Conservation (phyloP, 176 grass and related monocot species). For the Eleusine indica region DNA sequence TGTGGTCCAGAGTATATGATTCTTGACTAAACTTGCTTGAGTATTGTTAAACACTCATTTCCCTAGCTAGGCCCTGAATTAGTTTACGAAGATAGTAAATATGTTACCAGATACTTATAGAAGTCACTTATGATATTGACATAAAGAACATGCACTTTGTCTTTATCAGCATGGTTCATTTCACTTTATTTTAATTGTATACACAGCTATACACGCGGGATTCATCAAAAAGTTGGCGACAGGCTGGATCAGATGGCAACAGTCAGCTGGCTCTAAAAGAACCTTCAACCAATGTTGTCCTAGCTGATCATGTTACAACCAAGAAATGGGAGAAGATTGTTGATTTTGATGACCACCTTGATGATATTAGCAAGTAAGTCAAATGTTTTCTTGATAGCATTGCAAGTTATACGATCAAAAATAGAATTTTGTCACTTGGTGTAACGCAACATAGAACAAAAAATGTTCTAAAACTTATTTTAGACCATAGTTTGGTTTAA, state of each 20-base stretch:
- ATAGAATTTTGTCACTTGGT: background rate
- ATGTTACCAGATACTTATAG: background rate
- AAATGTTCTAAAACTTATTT: too few species aligned
- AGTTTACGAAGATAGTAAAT: slow-evolving; percentile 1
- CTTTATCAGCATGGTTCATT: slow-evolving; percentile 18
- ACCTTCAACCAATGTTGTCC: slow-evolving; percentile 74
- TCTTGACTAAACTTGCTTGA: background rate
- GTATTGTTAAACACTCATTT: background rate
- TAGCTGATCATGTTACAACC: slow-evolving; percentile 78
- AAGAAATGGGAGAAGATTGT: slow-evolving; percentile 86
- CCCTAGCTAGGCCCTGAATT: slow-evolving; percentile 2
- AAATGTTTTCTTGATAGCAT: slow-evolving; percentile 15
- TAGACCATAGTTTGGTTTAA: background rate
- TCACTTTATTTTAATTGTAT: slow-evolving; percentile 10
- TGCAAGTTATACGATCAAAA: background rate
- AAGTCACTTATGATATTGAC: background rate
- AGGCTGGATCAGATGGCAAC: slow-evolving; percentile 79
- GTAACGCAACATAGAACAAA: background rate
- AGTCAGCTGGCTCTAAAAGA: slow-evolving; percentile 82
- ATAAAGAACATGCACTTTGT: background rate
- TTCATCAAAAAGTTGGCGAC: slow-evolving; percentile 92
- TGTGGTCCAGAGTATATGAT: background rate
- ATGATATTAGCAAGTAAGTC: slow-evolving; percentile 98
- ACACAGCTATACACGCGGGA: slow-evolving; percentile 91
- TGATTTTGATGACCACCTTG: slow-evolving; percentile 97